Evolutionary conservation across 1,284 basidiomycete genomes (phyloP).

Genomic region (Heterobasidion annosum): DNA sequence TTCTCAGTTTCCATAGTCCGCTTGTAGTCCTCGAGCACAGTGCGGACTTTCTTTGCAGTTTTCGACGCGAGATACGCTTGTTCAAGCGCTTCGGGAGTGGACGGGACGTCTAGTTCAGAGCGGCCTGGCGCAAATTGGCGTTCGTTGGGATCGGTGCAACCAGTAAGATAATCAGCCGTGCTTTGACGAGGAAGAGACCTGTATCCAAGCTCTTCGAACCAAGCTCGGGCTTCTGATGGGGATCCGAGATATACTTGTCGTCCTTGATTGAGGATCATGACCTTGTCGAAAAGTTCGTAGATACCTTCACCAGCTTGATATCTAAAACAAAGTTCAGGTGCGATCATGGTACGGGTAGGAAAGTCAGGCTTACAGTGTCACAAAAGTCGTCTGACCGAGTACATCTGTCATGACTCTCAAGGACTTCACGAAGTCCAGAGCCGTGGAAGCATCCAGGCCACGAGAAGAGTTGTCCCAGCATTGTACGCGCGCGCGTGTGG

Average conservation of each 20-base stretch:
- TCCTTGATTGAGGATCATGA: slow-evolving; percentile 70
- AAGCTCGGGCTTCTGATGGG: slow-evolving; percentile 60
- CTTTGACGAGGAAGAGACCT: slow-evolving; percentile 68
- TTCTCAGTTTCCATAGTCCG: slow-evolving; percentile 55
- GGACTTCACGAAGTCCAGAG: slow-evolving; percentile 70
- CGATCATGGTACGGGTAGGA: slow-evolving; percentile 5
- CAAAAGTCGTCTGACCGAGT: slow-evolving; percentile 71
- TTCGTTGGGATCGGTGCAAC: slow-evolving; percentile 81
- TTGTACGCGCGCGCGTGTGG: slow-evolving; percentile 66
- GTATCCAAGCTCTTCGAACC: slow-evolving; percentile 78
- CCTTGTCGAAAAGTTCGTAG: slow-evolving; percentile 59
- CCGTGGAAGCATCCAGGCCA: slow-evolving; percentile 82
- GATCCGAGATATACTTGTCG: slow-evolving; percentile 81
- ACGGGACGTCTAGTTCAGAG: slow-evolving; percentile 58
- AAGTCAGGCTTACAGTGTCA: slow-evolving; percentile 53
- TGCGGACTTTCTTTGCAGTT: slow-evolving; percentile 37
- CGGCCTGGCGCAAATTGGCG: slow-evolving; percentile 73
- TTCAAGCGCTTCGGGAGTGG: slow-evolving; percentile 67
- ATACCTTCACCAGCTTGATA: slow-evolving; percentile 81
- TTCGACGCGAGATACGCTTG: slow-evolving; percentile 52
- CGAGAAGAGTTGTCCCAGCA: slow-evolving; percentile 82
- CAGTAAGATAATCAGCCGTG: slow-evolving; percentile 74
- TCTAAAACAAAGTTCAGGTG: slow-evolving; percentile 21
- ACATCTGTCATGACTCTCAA: slow-evolving; percentile 76
- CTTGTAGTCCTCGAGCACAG: slow-evolving; percentile 58